Evolutionary conservation across 2,329 filamentous ascomycete species (phyloP).

Genomic region (Verticillium klebahnii): DNA sequence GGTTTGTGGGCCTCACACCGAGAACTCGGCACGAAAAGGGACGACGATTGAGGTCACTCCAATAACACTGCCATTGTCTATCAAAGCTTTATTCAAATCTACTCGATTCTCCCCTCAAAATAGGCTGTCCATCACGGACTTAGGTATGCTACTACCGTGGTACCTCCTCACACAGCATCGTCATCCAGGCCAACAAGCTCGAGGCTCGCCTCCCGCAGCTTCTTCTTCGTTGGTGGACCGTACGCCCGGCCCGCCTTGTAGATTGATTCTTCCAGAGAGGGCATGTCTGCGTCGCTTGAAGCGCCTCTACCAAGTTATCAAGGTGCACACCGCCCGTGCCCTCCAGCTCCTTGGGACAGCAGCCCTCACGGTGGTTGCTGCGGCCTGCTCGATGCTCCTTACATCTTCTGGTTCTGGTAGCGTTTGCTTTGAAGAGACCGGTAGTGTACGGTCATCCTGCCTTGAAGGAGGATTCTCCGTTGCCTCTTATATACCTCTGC

Average conservation of each 20-base stretch:
- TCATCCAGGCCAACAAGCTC: constrained; percentile 10
- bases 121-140: no score
- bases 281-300: not conserved
- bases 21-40: not conserved
- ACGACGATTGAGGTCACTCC: no score
- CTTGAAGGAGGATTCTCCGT: no score
- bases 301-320: not conserved
- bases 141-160: no score
- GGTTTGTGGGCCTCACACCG: not conserved
- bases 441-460: not conserved
- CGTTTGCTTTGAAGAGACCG: not conserved
- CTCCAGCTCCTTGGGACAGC: constrained; percentile 29
- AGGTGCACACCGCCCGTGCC: constrained; percentile 33
- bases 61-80: no score
- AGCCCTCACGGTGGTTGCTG: constrained; percentile 33
- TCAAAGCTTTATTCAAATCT: not conserved
- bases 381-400: constrained; percentile 30
- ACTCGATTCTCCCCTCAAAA: no score
- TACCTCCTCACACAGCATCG: not conserved
- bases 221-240: constrained; percentile 6
- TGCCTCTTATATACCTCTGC: no score
- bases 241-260: constrained; percentile 13
- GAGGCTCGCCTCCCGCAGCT: constrained; percentile 8
- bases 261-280: constrained; percentile 6
- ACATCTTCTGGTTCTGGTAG: not conserved